These are phyloP conservation scores for Trichomonas vaginalis DNA, from an alignment of 208 protist species.

Conservation along the genomic window DNA sequence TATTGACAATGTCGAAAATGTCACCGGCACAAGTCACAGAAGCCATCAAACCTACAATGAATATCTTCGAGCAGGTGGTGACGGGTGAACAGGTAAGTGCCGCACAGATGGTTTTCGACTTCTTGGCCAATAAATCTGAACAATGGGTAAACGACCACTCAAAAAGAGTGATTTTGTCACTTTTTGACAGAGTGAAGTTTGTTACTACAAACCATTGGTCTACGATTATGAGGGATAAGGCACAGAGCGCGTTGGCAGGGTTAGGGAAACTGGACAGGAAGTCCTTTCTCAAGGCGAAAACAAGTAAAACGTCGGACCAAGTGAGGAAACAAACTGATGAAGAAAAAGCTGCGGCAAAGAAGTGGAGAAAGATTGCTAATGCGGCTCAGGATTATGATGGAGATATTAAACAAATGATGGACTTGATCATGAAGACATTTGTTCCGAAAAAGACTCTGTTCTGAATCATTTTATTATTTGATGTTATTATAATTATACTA, in stretches of 20 bases:
- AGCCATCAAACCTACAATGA: neutral
- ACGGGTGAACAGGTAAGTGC: neutral
- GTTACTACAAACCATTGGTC: neutral
- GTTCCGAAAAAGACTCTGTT: neutral
- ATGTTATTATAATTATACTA: neutral
- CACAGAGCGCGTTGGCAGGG: neutral
- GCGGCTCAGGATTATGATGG: neutral
- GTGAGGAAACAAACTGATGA: neutral
- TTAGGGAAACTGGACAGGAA: neutral
- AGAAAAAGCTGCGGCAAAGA: neutral
- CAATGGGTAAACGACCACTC: neutral
- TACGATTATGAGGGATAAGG: neutral
- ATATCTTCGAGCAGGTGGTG: neutral
- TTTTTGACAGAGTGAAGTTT: neutral
- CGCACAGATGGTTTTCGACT: neutral
- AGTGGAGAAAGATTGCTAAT: neutral
- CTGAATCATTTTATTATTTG: neutral
- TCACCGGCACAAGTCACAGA: neutral
- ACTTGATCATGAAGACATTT: neutral
- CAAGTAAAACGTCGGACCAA: neutral
- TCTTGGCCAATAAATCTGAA: neutral
- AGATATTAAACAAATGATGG: neutral
- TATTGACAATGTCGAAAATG: neutral
- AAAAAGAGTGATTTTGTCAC: neutral
- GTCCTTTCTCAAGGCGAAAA: neutral